Conservation (phyloP, 345 rosid genomes). For the Barbarea vulgaris region DNA sequence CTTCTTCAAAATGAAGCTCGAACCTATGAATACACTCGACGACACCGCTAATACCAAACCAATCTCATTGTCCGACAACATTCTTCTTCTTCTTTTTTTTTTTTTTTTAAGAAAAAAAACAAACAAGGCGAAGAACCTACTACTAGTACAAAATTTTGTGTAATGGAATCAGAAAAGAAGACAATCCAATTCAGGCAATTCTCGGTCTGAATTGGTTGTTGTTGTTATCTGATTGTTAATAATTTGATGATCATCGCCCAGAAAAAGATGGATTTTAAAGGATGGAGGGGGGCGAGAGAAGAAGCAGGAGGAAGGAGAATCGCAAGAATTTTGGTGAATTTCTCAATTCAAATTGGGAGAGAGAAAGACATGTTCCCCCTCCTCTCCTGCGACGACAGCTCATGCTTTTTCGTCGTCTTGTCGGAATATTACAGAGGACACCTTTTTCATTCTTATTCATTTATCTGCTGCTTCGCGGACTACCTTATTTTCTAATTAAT, state of each 20-base stretch:
- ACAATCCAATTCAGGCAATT: conserved; percentile 4
- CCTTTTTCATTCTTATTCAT: too few species aligned
- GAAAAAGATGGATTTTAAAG: not conserved
- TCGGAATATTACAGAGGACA: conserved; percentile 15
- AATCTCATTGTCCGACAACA: conserved; percentile 65
- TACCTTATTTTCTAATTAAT: too few species aligned
- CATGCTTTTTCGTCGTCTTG: conserved; percentile 39
- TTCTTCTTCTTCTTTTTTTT: too few species aligned
- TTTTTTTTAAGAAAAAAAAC: too few species aligned
- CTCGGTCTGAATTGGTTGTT: conserved; percentile 33
- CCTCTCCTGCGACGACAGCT: conserved; percentile 35
- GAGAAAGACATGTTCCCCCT: not conserved
- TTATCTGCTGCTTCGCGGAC: not conserved
- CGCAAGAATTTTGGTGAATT: not conserved
- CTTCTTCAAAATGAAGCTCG: conserved; percentile 96
- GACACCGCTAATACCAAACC: conserved; percentile 76
- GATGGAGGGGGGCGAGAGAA: not conserved
- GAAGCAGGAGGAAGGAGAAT: conserved; percentile 12
- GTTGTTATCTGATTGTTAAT: not conserved
- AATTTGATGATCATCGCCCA: not conserved
- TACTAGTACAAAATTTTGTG: too few species aligned
- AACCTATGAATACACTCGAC: conserved; percentile 78
- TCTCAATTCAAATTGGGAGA: conserved; percentile 3
- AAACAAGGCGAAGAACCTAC: too few species aligned
- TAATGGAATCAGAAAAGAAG: not conserved